Conservation (phyloP, 331 rosid species). For the Cydonia oblonga region DNA sequence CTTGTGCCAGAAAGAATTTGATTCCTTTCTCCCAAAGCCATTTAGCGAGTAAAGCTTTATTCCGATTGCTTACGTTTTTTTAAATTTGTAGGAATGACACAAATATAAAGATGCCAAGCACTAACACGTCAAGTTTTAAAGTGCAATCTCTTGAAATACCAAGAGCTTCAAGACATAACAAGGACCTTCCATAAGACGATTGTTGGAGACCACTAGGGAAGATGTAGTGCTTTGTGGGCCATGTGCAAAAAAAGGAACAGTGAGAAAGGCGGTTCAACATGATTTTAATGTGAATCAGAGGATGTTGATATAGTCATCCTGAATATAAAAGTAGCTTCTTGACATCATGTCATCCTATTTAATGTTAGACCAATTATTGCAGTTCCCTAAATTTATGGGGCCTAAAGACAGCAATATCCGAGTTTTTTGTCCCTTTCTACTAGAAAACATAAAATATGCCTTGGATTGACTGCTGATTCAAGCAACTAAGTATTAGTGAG, state of each 20-base stretch:
- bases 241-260: neutral
- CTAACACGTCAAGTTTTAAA: neutral
- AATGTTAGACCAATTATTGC: neutral
- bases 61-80: too few relatives aligned
- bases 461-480: neutral
- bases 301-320: neutral
- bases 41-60: neutral
- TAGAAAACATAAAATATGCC: neutral
- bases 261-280: neutral
- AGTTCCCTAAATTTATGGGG: neutral
- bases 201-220: neutral
- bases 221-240: neutral
- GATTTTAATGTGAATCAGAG: neutral
- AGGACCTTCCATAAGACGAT: neutral
- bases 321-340: neutral
- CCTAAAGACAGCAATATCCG: neutral
- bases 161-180: neutral
- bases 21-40: neutral
- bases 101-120: neutral
- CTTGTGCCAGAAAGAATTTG: neutral
- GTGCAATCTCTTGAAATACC: neutral
- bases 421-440: neutral
- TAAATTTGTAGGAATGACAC: neutral
- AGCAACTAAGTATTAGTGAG: neutral
- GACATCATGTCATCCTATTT: neutral